phyloP scores from a whole-genome alignment of 345 rosid species.

The Camelina neglecta region DNA sequence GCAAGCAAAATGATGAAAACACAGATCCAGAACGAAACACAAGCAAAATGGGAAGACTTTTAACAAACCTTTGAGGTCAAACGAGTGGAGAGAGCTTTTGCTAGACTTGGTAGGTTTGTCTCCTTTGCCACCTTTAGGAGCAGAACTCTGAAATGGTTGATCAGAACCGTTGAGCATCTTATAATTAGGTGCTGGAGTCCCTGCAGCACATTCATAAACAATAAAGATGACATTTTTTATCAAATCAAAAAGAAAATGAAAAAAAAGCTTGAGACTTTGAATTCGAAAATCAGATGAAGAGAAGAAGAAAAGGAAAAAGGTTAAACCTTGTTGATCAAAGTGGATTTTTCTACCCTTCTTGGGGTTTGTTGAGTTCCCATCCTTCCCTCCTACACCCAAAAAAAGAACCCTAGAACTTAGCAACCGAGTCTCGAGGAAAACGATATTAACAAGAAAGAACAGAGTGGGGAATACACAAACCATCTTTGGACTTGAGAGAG shows the following conservation, averaged over 20 bases:
- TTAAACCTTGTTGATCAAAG: conserved; percentile 55
- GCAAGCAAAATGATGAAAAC: not conserved
- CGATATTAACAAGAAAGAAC: not conserved
- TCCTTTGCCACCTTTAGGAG: conserved; percentile 48
- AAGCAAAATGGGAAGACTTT: not conserved
- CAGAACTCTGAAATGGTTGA: conserved; percentile 46
- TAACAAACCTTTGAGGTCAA: conserved; percentile 18
- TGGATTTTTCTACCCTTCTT: conserved; percentile 52
- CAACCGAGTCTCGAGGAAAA: not conserved
- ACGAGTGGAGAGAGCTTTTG: not conserved
- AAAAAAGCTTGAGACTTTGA: conserved; percentile 8
- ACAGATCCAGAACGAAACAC: not conserved
- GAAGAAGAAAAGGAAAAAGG: not conserved
- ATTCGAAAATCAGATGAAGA: conserved; percentile 3
- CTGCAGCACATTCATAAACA: conserved; percentile 9
- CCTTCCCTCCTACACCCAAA: not conserved
- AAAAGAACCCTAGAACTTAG: conserved; percentile 20
- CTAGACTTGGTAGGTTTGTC: conserved; percentile 11
- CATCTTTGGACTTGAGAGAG: conserved; percentile 53
- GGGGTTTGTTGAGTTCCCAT: not conserved
- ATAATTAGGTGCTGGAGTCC: conserved; percentile 31
- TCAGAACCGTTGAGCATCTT: conserved; percentile 43
- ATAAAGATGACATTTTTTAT: conserved; percentile 10
- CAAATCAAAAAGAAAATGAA: not conserved
- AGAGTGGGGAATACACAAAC: conserved; percentile 28